Base-by-base conservation (phyloP, 169 alveolate species). In the Miamiensis avidus region DNA sequence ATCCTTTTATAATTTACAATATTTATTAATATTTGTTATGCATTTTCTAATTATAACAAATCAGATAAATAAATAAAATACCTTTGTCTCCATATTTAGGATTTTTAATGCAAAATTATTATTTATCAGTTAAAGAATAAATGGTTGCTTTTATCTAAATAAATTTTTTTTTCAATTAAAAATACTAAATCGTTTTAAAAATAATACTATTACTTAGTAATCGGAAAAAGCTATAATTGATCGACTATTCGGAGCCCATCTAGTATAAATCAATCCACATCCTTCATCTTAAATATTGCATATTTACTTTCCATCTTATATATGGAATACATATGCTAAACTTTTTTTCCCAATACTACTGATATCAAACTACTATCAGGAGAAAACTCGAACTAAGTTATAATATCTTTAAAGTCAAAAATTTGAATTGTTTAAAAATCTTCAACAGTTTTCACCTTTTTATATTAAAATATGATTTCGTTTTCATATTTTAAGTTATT, bases 171-270 rank as follows among this genome's bases (percentile, higher is more conserved):
- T 64, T 29, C 25, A 31, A 77, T 25, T 31, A 29, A 1, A 15
- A 0, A 49, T 29, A 49, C n/a, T n/a, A n/a, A n/a, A n/a, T n/a
- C n/a, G n/a, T 0, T 27, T 30, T 4, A 20, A 31, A 25, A n/a
- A 75, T 75, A 31, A 31, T 0, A 78, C 34, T 31, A 27, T 34
- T 79, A 79, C 84, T 11, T 79, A 64, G 26, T 34, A 84, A 64
- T 92, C 93, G 31, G 91, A 86, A 49, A 89, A 76, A 1, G 93
- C 75, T 11, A 92, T 82, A 16, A 92, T 76, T 30, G 87, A 83
- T 65, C 93, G 76, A 4, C 93, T 89, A 72, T 92, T 92, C 15
- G 92, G 92, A 0, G 91, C 87, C 93, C 93, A 92, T 73, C 83
- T 81, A 0, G 93, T 90, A 81, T 75, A 69, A 27, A 30, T 30